Conservation (phyloP, 192 early-diverging fungal genomes). For the Podila verticillata region DNA sequence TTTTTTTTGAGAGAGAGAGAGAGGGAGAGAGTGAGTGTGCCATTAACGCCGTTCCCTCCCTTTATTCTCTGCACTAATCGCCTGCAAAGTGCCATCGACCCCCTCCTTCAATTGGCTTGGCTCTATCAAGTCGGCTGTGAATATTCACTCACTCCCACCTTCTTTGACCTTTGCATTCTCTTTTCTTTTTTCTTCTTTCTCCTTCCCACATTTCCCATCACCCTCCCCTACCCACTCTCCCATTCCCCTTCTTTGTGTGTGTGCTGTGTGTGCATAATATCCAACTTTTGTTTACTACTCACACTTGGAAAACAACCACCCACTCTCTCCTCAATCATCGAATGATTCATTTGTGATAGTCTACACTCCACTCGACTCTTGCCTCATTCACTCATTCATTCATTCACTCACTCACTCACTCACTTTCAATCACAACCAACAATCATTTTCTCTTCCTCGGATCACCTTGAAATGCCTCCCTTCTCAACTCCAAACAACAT, state of each 20-base stretch:
- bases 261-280: no score
- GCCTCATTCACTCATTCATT: background rate
- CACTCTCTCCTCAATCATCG: background rate
- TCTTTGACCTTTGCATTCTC: background rate
- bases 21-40: no score
- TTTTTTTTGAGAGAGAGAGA: no score
- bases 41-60: no score
- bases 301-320: background rate
- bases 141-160: no score
- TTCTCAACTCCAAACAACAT: constrained; percentile 14
- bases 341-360: background rate
- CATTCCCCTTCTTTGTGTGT: background rate
- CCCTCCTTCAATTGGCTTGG: no score
- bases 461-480: constrained; percentile 29
- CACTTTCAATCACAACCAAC: background rate
- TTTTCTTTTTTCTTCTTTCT: constrained; percentile 1
- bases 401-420: background rate
- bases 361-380: background rate
- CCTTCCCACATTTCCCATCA: background rate
- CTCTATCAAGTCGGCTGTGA: background rate
- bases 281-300: background rate
- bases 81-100: no score
- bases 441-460: background rate
- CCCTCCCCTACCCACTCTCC: background rate
- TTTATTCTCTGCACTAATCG: no score